phyloP scores from a whole-genome alignment of 106 monocot species.

The Dendrobium catenatum region DNA sequence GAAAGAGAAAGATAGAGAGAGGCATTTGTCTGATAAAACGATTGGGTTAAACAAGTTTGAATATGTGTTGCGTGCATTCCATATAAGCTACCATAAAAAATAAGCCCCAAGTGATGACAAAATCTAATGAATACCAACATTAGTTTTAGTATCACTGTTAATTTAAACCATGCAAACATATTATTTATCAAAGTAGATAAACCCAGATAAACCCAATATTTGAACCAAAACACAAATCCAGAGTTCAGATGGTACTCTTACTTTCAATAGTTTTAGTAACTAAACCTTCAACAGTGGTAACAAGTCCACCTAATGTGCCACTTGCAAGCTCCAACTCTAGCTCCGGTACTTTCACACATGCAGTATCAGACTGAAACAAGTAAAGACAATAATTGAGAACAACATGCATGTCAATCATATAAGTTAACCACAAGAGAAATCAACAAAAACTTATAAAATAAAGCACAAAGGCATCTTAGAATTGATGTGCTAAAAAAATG shows the following conservation, averaged over 20 bases:
- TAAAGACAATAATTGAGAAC: not conserved
- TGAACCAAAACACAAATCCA: not conserved
- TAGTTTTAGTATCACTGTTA: not conserved
- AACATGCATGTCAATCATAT: not conserved
- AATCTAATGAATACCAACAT: too few species aligned
- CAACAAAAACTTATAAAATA: not conserved
- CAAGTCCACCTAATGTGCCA: slow-evolving; percentile 92
- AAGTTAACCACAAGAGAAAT: not conserved
- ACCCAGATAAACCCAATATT: not conserved
- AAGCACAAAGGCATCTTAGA: not conserved
- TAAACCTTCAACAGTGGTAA: slow-evolving; percentile 96
- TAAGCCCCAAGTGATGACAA: too few species aligned
- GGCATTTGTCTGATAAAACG: too few species aligned
- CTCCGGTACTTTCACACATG: slow-evolving; percentile 80
- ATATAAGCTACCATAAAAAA: too few species aligned
- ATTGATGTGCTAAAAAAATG: too few species aligned
- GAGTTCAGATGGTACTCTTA: slow-evolving; percentile 26
- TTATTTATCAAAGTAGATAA: not conserved
- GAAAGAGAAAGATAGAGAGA: too few species aligned
- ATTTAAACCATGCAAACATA: not conserved
- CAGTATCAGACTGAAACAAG: slow-evolving; percentile 71
- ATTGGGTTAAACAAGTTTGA: too few species aligned
- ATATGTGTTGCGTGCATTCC: too few species aligned
- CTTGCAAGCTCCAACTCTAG: slow-evolving; percentile 88
- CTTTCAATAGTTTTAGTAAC: slow-evolving; percentile 87